These are phyloP conservation scores for Pelargonium fulgidum DNA, from an alignment of 441 rosid genomes.

Conservation along the genomic window DNA sequence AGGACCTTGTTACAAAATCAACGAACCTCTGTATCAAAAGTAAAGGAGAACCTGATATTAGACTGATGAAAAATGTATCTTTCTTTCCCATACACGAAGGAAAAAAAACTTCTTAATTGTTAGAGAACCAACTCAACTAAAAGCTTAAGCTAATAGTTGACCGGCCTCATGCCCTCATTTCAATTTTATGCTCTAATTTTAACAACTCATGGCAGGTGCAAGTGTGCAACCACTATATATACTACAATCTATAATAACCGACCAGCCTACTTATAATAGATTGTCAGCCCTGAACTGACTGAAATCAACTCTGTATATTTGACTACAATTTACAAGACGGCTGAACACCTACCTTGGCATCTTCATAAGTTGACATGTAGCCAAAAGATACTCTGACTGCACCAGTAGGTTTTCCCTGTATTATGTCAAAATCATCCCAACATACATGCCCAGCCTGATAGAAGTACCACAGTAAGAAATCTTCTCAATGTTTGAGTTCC, in stretches of 20 bases:
- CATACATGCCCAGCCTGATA: slow-evolving; percentile 89
- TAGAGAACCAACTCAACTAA: too few relatives aligned
- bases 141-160: too few relatives aligned
- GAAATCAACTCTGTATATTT: neutral
- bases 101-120: neutral
- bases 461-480: slow-evolving; percentile 1
- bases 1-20: slow-evolving; percentile 57
- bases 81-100: neutral
- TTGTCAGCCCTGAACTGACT: too few relatives aligned
- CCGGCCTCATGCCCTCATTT: too few relatives aligned
- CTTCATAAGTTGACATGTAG: slow-evolving; percentile 94
- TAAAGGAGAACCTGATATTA: slow-evolving; percentile 7
- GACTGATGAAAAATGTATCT: neutral
- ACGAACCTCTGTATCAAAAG: slow-evolving; percentile 52
- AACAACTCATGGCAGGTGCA: too few relatives aligned
- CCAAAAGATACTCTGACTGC: slow-evolving; percentile 92
- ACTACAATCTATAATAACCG: too few relatives aligned
- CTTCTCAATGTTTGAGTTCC: slow-evolving; percentile 6
- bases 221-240: too few relatives aligned
- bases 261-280: too few relatives aligned
- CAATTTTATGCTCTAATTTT: too few relatives aligned
- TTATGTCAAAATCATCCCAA: slow-evolving; percentile 91
- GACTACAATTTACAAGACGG: neutral
- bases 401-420: slow-evolving; percentile 83
- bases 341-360: slow-evolving; percentile 49